These are phyloP conservation scores for Phytophthora kernoviae DNA, from an alignment of 352 stramenopile genomes.

Conservation along the genomic window DNA sequence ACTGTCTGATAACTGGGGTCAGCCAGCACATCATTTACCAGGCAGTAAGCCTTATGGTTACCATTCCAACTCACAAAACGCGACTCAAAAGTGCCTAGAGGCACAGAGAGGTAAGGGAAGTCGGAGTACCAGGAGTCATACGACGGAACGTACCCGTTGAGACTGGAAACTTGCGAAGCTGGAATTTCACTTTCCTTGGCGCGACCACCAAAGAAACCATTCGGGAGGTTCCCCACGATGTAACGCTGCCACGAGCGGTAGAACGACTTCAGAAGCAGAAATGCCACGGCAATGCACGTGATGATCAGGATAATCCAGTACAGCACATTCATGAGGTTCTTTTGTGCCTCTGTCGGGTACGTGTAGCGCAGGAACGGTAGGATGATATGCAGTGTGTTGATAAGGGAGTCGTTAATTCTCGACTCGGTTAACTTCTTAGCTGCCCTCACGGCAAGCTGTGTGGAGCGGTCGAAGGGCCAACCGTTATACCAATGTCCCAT, in stretches of 20 bases:
- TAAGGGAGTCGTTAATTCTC: constrained; percentile 28
- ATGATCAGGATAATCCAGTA: constrained; percentile 46
- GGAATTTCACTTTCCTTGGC: constrained; percentile 50
- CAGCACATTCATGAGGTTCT: constrained; percentile 47
- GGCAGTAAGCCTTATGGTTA: constrained; percentile 57
- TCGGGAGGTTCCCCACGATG: constrained; percentile 33
- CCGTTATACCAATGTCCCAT: constrained; percentile 83
- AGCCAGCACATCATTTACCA: constrained; percentile 66
- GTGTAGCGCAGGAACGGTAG: constrained; percentile 54
- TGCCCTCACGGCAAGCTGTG: constrained; percentile 34
- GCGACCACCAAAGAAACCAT: constrained; percentile 29
- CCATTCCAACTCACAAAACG: constrained; percentile 65
- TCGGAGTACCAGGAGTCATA: constrained; percentile 78
- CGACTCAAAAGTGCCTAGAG: constrained; percentile 56
- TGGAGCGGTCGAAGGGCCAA: constrained; percentile 68
- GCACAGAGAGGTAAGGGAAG: constrained; percentile 66
- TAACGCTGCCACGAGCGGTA: constrained; percentile 46
- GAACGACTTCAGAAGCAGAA: constrained; percentile 40
- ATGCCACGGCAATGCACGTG: constrained; percentile 34
- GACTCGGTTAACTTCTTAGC: constrained; percentile 32
- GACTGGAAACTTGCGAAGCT: constrained; percentile 47
- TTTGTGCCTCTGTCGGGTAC: constrained; percentile 41
- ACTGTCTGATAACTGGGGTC: constrained; percentile 49
- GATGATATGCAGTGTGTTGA: constrained; percentile 47
- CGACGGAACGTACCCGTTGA: constrained; percentile 62